Base-by-base conservation (phyloP, 306 rosid species). In the Lathyrus sativus region DNA sequence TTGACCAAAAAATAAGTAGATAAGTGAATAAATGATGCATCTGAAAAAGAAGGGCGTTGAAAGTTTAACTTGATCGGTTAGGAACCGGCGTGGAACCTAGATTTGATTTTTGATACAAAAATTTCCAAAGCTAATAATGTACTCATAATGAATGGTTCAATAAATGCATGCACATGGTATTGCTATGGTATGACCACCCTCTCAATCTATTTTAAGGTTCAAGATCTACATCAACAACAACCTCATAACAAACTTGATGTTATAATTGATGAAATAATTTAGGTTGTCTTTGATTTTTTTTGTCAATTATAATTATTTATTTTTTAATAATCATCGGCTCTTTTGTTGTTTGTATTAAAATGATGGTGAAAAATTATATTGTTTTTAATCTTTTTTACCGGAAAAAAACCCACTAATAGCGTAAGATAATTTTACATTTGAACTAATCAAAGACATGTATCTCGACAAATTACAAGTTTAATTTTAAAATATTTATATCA, bases 1-100 rank as follows among this genome's bases (percentile, higher is more conserved):
- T 61, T 37, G 79, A 68, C 58, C 45, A 15, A 33, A 42, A 42
- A 12, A 62, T 14, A 62, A 12, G 33, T 61, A 6, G 24, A 53
- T 29, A 56, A 3, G 24, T 42, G 15, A 73, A 57, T 29, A 8
- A 10, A 22, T 53, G 35, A 9, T 35, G 59, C 33, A n/a, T 10
- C 9, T 4, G 3, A 53, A 22, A 50, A 50, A 50, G 11, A 18
- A 18, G 10, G 6, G 12, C 28, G 28, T 17, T 50, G 56, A 17
- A 49, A 8, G 53, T 2, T n/a, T 18, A 6, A 46, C 10, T 3
- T 6, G 6, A 46, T 5, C 3, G 19, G 3, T 49, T 17, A 49
- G 11, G 55, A 49, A 49, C 55, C 55, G 19, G 11, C 55, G 11
- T 2, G 2, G 54, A 19, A 15, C 54, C 24, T 7, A 14, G 54